These are phyloP conservation scores for Globisporangium echinulatum DNA, from an alignment of 352 stramenopile genomes.

Conservation along the genomic window DNA sequence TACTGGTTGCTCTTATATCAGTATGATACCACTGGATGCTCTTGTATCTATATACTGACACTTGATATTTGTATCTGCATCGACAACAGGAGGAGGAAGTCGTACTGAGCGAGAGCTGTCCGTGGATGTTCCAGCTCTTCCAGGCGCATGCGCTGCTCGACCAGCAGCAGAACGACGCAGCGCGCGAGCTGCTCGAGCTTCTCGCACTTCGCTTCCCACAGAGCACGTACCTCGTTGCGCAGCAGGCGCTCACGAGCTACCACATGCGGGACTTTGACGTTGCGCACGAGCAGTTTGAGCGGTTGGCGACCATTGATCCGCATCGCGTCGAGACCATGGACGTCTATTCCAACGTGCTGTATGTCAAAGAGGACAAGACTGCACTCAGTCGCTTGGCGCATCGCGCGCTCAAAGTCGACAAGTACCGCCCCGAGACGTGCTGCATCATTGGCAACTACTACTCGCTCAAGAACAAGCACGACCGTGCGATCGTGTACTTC, in stretches of 20 bases:
- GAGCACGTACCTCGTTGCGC: conserved; percentile 67
- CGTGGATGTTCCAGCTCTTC: conserved; percentile 84
- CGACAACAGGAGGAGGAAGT: conserved; percentile 47
- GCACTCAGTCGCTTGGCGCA: conserved; percentile 88
- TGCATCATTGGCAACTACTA: conserved; percentile 94
- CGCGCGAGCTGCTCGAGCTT: conserved; percentile 41
- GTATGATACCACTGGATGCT: too few species aligned
- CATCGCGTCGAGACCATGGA: conserved; percentile 80
- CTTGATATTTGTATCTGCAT: background rate
- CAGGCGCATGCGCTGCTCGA: conserved; percentile 75
- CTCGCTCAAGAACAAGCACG: conserved; percentile 90
- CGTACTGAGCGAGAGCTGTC: conserved; percentile 34
- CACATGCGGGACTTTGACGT: conserved; percentile 80
- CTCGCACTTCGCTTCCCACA: conserved; percentile 51
- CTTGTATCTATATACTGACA: too few species aligned
- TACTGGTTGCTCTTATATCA: too few species aligned
- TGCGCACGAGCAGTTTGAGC: conserved; percentile 72
- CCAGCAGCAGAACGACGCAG: conserved; percentile 71
- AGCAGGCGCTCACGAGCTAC: conserved; percentile 76
- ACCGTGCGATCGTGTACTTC: conserved; percentile 97
- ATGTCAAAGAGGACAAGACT: conserved; percentile 84
- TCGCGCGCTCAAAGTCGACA: conserved; percentile 90
- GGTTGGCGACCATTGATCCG: conserved; percentile 49
- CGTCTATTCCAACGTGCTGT: conserved; percentile 84
- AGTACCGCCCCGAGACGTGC: conserved; percentile 97